Conservation (phyloP, 2,329 filamentous ascomycete genomes). For the Coniochaeta ligniaria region DNA sequence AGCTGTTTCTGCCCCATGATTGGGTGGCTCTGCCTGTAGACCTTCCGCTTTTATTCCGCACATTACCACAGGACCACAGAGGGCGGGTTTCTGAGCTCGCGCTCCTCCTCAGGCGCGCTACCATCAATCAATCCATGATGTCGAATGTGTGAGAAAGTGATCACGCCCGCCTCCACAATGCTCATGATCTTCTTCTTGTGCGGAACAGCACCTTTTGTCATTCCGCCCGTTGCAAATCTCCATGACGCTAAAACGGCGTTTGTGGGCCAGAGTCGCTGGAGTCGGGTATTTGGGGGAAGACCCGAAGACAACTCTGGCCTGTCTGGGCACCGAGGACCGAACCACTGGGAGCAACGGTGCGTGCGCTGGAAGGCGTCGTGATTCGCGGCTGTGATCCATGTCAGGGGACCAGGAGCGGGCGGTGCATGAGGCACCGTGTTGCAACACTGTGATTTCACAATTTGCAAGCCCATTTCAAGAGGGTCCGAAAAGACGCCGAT, state of each 20-base stretch:
- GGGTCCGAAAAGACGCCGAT: background rate
- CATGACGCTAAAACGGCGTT: background rate
- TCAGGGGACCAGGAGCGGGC: background rate
- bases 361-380: background rate
- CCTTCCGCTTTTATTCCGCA: background rate
- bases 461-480: background rate
- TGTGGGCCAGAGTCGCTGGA: background rate
- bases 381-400: background rate
- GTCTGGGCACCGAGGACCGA: background rate
- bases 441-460: background rate
- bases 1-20: background rate
- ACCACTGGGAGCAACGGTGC: background rate
- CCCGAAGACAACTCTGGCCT: background rate
- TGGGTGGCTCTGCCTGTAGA: background rate
- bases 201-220: no score
- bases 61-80: no score
- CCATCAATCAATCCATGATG: background rate
- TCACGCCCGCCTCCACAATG: no score
- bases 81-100: background rate
- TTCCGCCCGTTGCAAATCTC: no score
- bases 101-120: background rate
- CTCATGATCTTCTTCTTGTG: no score
- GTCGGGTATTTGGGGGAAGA: background rate
- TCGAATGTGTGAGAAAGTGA: no score
- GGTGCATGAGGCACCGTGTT: background rate